A percentile compares a stretch with the other conserved stretches of the same genome.
Evolutionary conservation across 1,284 basidiomycete species (phyloP).

Genomic region (Athelia psychrophila): DNA sequence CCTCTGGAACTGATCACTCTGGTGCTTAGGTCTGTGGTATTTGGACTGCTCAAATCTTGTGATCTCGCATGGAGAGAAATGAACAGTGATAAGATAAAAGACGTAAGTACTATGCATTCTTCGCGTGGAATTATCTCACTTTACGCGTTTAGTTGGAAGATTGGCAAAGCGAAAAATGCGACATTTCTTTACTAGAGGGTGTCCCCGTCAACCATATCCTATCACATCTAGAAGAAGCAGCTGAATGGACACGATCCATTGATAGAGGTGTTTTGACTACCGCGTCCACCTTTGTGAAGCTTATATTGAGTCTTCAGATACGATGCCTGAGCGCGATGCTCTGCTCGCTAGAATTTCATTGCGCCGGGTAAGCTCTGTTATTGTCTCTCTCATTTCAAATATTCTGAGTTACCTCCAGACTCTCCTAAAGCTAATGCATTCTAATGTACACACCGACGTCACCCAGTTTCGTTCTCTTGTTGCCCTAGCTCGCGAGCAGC

Average conservation of each 20-base stretch:
- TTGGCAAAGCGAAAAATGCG: conserved; percentile 85
- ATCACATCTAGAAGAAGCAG: conserved; percentile 56
- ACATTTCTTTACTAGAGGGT: conserved; percentile 73
- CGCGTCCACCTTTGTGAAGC: not conserved
- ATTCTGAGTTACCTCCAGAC: conserved; percentile 26
- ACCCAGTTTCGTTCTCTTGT: conserved; percentile 37
- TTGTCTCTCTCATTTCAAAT: conserved; percentile 4
- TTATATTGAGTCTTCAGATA: conserved; percentile 26
- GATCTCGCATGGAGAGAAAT: conserved; percentile 84
- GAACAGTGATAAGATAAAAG: conserved; percentile 66
- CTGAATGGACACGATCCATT: conserved; percentile 47
- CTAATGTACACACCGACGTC: conserved; percentile 32
- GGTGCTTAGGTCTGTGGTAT: conserved; percentile 69
- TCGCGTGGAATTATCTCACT: conserved; percentile 6
- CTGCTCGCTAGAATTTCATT: conserved; percentile 53
- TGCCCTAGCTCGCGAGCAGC: conserved; percentile 35
- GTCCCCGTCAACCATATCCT: conserved; percentile 61
- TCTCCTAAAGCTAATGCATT: conserved; percentile 50
- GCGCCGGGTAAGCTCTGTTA: conserved; percentile 47
- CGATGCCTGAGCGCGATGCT: conserved; percentile 42
- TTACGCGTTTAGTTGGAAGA: conserved; percentile 67
- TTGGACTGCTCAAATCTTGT: conserved; percentile 80
- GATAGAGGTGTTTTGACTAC: conserved; percentile 32
- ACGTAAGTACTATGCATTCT: conserved; percentile 52
- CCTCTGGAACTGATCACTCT: conserved; percentile 61